These are phyloP conservation scores for Coemansia erecta DNA, from an alignment of 192 early-diverging fungal genomes.

Conservation along the genomic window DNA sequence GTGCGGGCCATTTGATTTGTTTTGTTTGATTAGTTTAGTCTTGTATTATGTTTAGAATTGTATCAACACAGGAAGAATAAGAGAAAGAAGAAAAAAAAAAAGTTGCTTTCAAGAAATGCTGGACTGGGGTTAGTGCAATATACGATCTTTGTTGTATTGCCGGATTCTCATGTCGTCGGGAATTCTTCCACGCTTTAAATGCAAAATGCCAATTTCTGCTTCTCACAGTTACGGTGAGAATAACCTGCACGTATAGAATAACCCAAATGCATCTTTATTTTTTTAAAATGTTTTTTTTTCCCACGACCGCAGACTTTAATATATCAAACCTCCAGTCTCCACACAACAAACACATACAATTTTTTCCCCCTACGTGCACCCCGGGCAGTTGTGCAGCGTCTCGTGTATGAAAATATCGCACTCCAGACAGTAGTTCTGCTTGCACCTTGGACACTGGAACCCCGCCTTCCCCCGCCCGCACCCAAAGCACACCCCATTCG, in stretches of 20 bases:
- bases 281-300: too few species aligned
- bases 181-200: too few species aligned
- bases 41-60: background rate
- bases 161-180: too few species aligned
- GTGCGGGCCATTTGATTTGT: slow-evolving; percentile 31
- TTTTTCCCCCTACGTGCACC: slow-evolving; percentile 48
- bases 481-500: slow-evolving; percentile 44
- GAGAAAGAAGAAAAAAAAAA: too few species aligned
- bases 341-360: background rate
- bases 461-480: slow-evolving; percentile 25
- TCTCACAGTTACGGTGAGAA: too few species aligned
- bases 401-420: slow-evolving; percentile 95
- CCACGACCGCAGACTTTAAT: too few species aligned
- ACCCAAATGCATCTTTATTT: too few species aligned
- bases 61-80: background rate
- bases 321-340: background rate
- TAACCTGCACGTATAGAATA: too few species aligned
- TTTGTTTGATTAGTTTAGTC: background rate
- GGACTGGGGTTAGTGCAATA: too few species aligned
- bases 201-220: too few species aligned
- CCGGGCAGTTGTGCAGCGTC: slow-evolving; percentile 86
- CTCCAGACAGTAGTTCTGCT: slow-evolving; percentile 79
- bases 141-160: too few species aligned
- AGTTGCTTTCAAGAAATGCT: too few species aligned
- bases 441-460: slow-evolving; percentile 76